A percentile compares a stretch with the other conserved stretches of the same genome.
Evolutionary conservation across 495 filamentous ascomycete genomes (phyloP).

Genomic region (Polyplosphaeria fusca): DNA sequence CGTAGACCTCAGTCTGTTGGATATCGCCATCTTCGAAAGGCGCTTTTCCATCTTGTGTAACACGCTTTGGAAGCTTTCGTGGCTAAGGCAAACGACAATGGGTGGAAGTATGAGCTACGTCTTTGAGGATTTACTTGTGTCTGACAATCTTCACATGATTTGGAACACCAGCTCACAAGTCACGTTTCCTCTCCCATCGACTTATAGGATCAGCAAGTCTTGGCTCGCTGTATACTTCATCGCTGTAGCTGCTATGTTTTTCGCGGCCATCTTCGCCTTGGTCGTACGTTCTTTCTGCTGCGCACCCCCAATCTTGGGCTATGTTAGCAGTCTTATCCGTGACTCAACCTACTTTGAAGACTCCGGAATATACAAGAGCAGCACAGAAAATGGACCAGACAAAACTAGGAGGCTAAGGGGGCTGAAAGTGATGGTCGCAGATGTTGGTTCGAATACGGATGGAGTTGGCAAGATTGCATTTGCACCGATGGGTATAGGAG

Average conservation of each 20-base stretch:
- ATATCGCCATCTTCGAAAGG: neutral
- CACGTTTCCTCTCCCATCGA: neutral
- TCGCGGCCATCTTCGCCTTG: neutral
- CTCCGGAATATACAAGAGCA: neutral
- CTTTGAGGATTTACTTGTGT: neutral
- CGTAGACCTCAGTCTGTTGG: neutral
- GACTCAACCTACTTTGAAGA: constrained; percentile 1
- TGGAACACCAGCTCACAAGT: neutral
- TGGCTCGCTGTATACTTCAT: constrained; percentile 1
- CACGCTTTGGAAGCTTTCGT: neutral
- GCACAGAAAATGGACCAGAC: neutral
- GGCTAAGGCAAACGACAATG: neutral
- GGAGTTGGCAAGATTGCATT: constrained; percentile 3
- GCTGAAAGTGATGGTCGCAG: neutral
- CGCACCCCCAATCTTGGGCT: neutral
- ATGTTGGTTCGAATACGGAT: neutral
- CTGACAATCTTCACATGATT: neutral
- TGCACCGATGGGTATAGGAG: neutral
- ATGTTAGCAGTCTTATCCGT: neutral
- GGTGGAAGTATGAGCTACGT: neutral
- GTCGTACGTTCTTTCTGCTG: neutral
- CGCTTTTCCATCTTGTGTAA: neutral
- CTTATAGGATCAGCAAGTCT: neutral
- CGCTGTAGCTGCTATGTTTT: neutral
- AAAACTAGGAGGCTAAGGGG: neutral